These are phyloP conservation scores for Tetrapisispora taiwanensis DNA, from an alignment of 805 yeast genomes.

Conservation along the genomic window DNA sequence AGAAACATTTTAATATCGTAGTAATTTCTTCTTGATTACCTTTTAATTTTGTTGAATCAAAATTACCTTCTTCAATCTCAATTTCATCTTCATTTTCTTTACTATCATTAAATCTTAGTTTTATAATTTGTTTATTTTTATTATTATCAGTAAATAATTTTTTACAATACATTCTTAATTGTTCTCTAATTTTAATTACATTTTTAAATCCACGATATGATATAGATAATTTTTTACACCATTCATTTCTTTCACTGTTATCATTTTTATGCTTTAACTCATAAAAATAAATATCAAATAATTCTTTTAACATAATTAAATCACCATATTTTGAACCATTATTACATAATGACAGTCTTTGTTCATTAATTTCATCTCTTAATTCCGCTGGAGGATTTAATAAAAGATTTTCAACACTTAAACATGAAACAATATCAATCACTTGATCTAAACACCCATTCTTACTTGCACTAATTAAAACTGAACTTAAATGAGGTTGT, in stretches of 20 bases:
- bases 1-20: constrained; percentile 61
- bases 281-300: constrained; percentile 44
- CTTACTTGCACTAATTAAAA: constrained; percentile 60
- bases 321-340: constrained; percentile 75
- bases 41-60: constrained; percentile 8
- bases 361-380: constrained; percentile 76
- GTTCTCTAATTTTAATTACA: constrained; percentile 65
- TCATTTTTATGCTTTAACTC: constrained; percentile 25
- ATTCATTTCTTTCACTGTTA: constrained; percentile 50
- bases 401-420: constrained; percentile 83
- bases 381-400: constrained; percentile 69
- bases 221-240: constrained; percentile 76
- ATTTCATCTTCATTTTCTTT: background rate
- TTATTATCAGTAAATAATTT: constrained; percentile 7
- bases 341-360: constrained; percentile 57
- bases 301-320: constrained; percentile 68
- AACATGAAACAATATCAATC: constrained; percentile 82
- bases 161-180: constrained; percentile 35
- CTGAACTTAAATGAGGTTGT: constrained; percentile 86
- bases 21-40: constrained; percentile 30
- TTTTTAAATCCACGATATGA: constrained; percentile 73
- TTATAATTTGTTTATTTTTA: background rate
- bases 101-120: background rate
- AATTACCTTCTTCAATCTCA: constrained; percentile 4
- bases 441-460: constrained; percentile 50